A percentile compares a stretch with the other conserved stretches of the same genome.
phyloP scores from a whole-genome alignment of 2,329 filamentous ascomycete species.

The Dryadomyces quercivorus region DNA sequence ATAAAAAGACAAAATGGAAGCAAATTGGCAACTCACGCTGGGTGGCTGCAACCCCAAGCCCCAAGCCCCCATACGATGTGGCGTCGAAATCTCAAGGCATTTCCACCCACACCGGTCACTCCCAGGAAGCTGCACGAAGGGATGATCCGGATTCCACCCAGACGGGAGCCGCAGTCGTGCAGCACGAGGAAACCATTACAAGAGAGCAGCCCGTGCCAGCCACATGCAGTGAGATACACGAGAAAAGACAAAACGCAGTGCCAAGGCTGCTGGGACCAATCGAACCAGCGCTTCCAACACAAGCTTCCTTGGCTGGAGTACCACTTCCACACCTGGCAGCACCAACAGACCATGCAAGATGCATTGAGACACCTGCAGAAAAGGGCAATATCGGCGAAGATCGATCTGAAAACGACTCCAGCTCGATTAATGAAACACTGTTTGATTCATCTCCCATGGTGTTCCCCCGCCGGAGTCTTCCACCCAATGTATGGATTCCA shows the following conservation, averaged over 20 bases:
- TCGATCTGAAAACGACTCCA: background rate
- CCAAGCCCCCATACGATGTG: background rate
- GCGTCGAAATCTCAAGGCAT: background rate
- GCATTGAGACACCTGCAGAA: background rate
- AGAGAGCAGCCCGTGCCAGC: background rate
- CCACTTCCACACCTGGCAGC: background rate
- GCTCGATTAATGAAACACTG: too few relatives aligned
- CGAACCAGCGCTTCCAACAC: background rate
- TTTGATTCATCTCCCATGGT: background rate
- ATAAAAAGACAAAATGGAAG: background rate
- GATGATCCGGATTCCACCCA: background rate
- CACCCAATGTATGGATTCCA: background rate
- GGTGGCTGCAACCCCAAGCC: background rate
- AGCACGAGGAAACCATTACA: background rate
- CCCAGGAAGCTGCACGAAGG: too few relatives aligned
- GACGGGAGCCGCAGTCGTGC: too few relatives aligned
- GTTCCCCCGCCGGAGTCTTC: slow-evolving; percentile 1
- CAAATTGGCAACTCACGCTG: background rate
- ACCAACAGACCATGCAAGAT: background rate
- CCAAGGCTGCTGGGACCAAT: slow-evolving; percentile 9
- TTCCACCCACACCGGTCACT: background rate
- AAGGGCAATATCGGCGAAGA: background rate
- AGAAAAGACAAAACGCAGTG: background rate
- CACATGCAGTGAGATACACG: background rate
- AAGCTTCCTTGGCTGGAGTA: background rate